Conservation (phyloP, 208 protist species). For the Acanthamoeba royreba region DNA sequence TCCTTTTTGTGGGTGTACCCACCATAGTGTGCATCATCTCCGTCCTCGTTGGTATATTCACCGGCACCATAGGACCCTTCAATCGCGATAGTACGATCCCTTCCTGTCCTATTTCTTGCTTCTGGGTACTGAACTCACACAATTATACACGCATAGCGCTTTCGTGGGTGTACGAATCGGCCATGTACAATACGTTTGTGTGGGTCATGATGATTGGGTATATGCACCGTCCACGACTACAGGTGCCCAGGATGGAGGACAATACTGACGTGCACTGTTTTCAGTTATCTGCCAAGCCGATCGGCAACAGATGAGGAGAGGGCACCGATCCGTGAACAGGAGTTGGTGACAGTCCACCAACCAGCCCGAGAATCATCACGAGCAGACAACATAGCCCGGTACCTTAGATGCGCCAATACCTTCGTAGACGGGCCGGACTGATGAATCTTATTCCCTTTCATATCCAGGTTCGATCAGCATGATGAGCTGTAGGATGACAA, state of each 20-base stretch:
- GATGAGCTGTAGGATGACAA: background rate
- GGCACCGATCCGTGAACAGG: background rate
- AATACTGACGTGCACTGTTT: too few relatives aligned
- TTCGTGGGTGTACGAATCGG: background rate
- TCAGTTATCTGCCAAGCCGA: background rate
- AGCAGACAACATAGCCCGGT: background rate
- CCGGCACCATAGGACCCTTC: constrained; percentile 13
- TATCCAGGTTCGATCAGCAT: background rate
- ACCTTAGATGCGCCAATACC: background rate
- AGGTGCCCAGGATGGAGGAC: too few relatives aligned
- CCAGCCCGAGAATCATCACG: background rate
- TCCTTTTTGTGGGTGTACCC: background rate
- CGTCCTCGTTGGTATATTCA: constrained; percentile 1
- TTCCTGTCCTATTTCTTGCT: background rate
- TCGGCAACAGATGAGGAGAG: background rate
- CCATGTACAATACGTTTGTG: constrained; percentile 25
- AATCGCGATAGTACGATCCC: background rate
- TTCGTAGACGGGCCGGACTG: too few relatives aligned
- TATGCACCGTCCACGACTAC: too few relatives aligned
- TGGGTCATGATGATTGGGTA: background rate
- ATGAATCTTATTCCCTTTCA: background rate
- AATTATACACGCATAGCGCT: background rate
- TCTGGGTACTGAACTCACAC: background rate
- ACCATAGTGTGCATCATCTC: background rate
- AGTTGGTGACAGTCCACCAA: background rate